Evolutionary conservation across 768 basidiomycete genomes (phyloP), one percentile per base, ranked within the genome.

Genomic region (Roridomyces roridus): DNA sequence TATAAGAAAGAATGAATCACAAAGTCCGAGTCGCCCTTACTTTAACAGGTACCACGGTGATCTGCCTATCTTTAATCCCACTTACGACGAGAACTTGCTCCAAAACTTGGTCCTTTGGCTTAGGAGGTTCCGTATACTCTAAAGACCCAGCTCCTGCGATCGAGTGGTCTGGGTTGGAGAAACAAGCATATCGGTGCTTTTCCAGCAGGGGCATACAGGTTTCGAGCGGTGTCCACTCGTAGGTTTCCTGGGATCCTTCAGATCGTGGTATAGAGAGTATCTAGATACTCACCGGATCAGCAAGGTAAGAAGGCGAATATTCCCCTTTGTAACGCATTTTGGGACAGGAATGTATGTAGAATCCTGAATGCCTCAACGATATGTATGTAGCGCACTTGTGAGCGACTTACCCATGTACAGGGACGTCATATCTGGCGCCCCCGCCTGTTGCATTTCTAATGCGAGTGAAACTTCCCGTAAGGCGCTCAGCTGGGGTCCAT

Each of bases 261-360:
- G 29, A 41, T 18, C 15, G 21, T 24, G 25, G 6, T 43, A 15
- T 18, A 17, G 42, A 40, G 25, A 54, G 28, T 25, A 48, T 5
- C 6, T 41, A 41, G 14, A 29, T 23, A n/a, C 80, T 64, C 60
- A 94, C 92, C 8, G 96, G 94, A 71, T 98, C 96, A 12, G 85
- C 82, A 18, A 98, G 80, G 61, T 84, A 93, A 3, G 96, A 97
- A 0, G 96, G 96, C 0, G 79, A 70, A 63, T 96, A 99, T 51
- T 97, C 94, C 25, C 88, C 95, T 67, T 99, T 99, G 74, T 99
- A 98, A 51, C 81, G 80, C 97, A 98, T 98, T 73, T 99, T 99
- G 46, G 77, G 84, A 67, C 96, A 98, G 2, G 91, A 86, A 64
- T 97, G 83, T 35, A 98, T 90, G 70, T 98, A 98, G 71, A 86